Percentiles rank a stretch among this genome's conserved stretches.
These are phyloP conservation scores for Candida methanosorbosa DNA, from an alignment of 805 yeast species.

Conservation along the genomic window DNA sequence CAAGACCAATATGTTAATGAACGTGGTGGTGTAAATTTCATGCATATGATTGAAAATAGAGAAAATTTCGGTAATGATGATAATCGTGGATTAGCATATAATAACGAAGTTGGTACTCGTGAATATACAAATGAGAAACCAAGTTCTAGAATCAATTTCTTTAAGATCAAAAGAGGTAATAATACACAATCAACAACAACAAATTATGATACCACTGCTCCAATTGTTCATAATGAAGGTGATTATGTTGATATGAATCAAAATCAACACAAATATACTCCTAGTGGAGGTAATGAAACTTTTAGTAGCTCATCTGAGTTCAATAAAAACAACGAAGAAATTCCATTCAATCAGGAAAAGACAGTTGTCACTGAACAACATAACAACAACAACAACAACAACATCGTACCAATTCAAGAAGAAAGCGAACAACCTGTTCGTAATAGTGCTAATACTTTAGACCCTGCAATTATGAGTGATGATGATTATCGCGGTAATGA, in stretches of 20 bases:
- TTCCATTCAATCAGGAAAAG: neutral
- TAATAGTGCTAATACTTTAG: neutral
- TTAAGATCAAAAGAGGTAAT: conserved; percentile 1
- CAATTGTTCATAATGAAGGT: no score
- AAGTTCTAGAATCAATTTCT: conserved; percentile 1
- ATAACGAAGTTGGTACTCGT: no score
- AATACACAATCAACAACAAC: no score
- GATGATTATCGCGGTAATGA: no score
- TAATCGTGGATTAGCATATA: no score
- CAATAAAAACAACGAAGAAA: neutral
- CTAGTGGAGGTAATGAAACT: no score
- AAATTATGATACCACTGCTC: no score
- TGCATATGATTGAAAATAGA: conserved; percentile 5
- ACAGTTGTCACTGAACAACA: neutral
- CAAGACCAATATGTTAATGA: conserved; percentile 1
- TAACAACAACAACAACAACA: neutral
- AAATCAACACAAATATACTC: no score
- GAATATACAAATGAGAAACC: neutral
- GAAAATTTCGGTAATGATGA: conserved; percentile 1
- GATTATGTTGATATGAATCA: no score
- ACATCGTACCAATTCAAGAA: neutral
- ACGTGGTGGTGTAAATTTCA: conserved; percentile 8
- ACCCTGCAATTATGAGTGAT: neutral
- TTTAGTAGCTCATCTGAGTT: no score
- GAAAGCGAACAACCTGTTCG: no score